Base-by-base conservation (phyloP, 2,329 filamentous ascomycete species). In the Chalara sp. region DNA sequence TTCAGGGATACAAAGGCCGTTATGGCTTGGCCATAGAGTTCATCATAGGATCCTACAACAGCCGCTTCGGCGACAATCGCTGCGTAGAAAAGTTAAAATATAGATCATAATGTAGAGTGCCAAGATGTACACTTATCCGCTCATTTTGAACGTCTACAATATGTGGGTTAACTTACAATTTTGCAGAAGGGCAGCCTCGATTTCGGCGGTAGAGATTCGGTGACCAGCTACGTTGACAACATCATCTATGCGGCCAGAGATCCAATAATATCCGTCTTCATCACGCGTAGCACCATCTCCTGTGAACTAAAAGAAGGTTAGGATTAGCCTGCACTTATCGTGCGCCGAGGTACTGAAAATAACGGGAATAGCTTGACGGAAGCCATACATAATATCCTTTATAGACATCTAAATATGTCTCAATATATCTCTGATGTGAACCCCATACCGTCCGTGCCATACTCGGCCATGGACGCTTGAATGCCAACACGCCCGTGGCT, bases 241-340 rank as follows among this genome's bases (percentile, higher is more conserved):
- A 65, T 99, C 93, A 67, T 99, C 93, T 48, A 99, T 93, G 70
- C 93, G 90, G 58, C 93, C 93, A 56, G 92, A 89, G 68, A 99
- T 99, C 93, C 93, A 99, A 82, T 97, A 99, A 78, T 96, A 99
- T 51, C 93, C 93, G 63, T 99, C 93, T 71, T 96, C 87, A 68
- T 99, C 93, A 66, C 93, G 88, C 53, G 87, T 92, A 50, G 93
- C 93, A 66, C 93, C 93, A 67, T 99, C 93, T 52, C 88, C 88
- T 11, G 89, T 93, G 74, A 93, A 95, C 84, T 89, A 59, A 42
- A 50, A 5, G 8, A 39, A 47, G n/a, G 35, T 39, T 3, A 39
- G 35, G 10, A 10, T 21, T 21, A 21, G 21, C 21, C 21, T 21
- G 3, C 21, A 21, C 2, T 21, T 21, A 21, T 21, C 21, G 21